Percentiles rank a stretch among this genome's conserved stretches.
Conservation (phyloP, 441 rosid genomes). For the Omphalea diandra region DNA sequence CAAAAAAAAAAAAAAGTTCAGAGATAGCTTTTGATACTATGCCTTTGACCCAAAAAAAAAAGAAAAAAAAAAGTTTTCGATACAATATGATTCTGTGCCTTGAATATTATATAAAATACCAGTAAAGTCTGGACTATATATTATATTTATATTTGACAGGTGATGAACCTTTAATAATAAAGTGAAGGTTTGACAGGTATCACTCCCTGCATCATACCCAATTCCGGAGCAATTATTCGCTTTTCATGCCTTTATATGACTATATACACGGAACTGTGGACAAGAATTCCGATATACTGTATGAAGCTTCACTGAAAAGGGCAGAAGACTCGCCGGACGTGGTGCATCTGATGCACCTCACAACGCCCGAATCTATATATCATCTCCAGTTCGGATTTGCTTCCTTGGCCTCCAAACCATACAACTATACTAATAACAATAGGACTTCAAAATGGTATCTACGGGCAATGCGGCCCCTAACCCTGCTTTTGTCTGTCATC, state of each 20-base stretch:
- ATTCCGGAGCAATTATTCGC: slow-evolving; percentile 19
- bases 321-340: slow-evolving; percentile 34
- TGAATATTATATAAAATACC: too few species aligned
- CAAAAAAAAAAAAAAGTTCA: too few species aligned
- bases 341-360: background rate
- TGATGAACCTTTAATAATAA: too few species aligned
- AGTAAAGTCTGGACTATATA: too few species aligned
- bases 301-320: slow-evolving; percentile 36
- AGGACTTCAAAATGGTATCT: background rate
- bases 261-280: slow-evolving; percentile 54
- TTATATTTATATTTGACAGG: too few species aligned
- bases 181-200: slow-evolving; percentile 39
- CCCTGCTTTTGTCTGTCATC: background rate
- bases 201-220: slow-evolving; percentile 70
- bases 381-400: slow-evolving; percentile 1
- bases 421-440: too few species aligned
- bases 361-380: slow-evolving; percentile 4
- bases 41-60: too few species aligned
- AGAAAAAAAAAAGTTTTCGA: too few species aligned
- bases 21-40: too few species aligned
- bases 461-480: background rate
- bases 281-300: slow-evolving; percentile 35
- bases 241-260: slow-evolving; percentile 69
- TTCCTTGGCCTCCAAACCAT: background rate
- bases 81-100: too few species aligned